These are phyloP conservation scores for Gynandropsis gynandra DNA, from an alignment of 345 rosid genomes.

Conservation along the genomic window DNA sequence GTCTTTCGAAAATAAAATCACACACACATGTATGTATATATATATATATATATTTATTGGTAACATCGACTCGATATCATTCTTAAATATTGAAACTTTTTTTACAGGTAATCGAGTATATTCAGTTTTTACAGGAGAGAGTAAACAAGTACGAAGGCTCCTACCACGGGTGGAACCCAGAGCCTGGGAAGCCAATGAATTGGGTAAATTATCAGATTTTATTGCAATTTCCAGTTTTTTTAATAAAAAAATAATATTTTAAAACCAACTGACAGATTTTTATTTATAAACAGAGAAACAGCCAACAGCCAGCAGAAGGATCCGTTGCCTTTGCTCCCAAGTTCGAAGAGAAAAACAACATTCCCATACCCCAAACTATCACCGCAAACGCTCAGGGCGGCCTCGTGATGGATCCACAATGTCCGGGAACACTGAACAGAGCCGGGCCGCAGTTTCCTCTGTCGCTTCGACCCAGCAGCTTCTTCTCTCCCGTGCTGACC, in stretches of 20 bases:
- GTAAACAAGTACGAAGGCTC: conserved; percentile 62
- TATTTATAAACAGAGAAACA: conserved; percentile 34
- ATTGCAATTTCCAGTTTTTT: neutral
- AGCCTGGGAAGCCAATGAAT: conserved; percentile 52
- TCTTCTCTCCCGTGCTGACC: conserved; percentile 33
- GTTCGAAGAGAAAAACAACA: conserved; percentile 45
- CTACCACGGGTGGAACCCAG: conserved; percentile 69
- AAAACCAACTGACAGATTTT: conserved; percentile 2
- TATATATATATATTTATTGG: too few species aligned
- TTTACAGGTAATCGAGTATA: conserved; percentile 78
- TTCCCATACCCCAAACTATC: conserved; percentile 28
- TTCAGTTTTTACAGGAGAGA: conserved; percentile 85
- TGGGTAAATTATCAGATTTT: conserved; percentile 46
- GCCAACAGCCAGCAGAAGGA: conserved; percentile 41
- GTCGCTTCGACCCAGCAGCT: conserved; percentile 48
- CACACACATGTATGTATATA: too few species aligned
- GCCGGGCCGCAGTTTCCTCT: conserved; percentile 45
- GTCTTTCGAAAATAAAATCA: neutral
- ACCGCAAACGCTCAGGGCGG: conserved; percentile 32
- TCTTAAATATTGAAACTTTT: neutral
- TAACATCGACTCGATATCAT: too few species aligned
- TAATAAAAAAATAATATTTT: neutral
- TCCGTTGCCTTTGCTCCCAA: conserved; percentile 39
- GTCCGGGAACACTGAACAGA: conserved; percentile 29
- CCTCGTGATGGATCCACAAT: conserved; percentile 31